Evolutionary conservation across 768 basidiomycete genomes (phyloP).

Genomic region (Podaxis sp.): DNA sequence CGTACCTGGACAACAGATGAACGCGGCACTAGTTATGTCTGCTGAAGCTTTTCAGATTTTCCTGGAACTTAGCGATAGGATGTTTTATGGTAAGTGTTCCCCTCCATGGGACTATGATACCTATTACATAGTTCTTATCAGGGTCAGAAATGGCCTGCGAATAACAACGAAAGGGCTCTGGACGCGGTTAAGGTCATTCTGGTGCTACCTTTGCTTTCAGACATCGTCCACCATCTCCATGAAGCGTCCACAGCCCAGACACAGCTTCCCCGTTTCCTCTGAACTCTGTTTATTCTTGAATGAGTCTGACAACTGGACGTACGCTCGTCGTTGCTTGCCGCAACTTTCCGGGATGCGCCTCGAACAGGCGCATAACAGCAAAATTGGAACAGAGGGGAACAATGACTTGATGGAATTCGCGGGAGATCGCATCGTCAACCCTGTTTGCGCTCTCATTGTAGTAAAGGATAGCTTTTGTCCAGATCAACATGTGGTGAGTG

Average conservation of each 20-base stretch:
- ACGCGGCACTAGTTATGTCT: too few species aligned
- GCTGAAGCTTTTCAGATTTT: too few species aligned
- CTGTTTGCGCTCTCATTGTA: slow-evolving; percentile 23
- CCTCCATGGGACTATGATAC: too few species aligned
- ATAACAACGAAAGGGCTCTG: neutral
- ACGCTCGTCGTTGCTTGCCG: neutral
- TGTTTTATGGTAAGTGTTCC: too few species aligned
- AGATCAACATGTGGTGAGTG: slow-evolving; percentile 23
- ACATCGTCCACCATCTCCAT: neutral
- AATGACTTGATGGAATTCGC: slow-evolving; percentile 30
- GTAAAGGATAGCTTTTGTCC: slow-evolving; percentile 22
- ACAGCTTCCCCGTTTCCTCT: neutral
- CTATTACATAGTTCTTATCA: too few species aligned
- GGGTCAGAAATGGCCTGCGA: too few species aligned
- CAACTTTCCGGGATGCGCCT: slow-evolving; percentile 2
- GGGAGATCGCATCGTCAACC: slow-evolving; percentile 28
- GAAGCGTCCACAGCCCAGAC: neutral
- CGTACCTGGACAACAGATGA: too few species aligned
- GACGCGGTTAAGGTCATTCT: neutral
- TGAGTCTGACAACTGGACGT: neutral
- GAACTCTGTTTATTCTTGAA: neutral
- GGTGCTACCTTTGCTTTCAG: neutral
- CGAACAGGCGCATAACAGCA: slow-evolving; percentile 21
- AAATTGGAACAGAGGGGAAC: slow-evolving; percentile 20
- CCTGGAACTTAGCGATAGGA: too few species aligned